A percentile compares a stretch with the other conserved stretches of the same genome.
These are phyloP conservation scores for Hyaloscypha bicolor DNA, from an alignment of 495 filamentous ascomycete genomes.

Conservation along the genomic window DNA sequence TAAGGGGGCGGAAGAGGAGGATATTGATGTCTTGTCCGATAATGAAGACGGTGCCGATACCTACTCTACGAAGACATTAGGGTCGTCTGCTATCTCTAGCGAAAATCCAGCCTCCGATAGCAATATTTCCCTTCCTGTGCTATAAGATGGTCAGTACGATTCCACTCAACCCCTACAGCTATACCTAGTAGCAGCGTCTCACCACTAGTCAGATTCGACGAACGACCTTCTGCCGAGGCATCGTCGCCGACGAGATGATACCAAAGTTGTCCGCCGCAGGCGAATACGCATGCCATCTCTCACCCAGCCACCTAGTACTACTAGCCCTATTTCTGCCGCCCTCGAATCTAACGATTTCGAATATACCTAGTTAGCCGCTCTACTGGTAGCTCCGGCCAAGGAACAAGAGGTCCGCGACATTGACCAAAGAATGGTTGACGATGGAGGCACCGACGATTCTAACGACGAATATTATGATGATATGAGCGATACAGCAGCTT, in stretches of 20 bases:
- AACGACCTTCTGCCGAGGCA: constrained; percentile 21
- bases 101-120: constrained; percentile 19
- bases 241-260: constrained; percentile 17
- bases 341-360: too few relatives aligned
- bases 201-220: constrained; percentile 20
- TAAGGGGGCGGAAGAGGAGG: constrained; percentile 21
- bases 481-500: too few relatives aligned
- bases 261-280: constrained; percentile 19
- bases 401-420: too few relatives aligned
- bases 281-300: constrained; percentile 12
- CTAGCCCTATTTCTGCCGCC: not conserved
- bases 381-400: too few relatives aligned
- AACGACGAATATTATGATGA: too few relatives aligned
- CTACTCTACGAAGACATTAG: constrained; percentile 16
- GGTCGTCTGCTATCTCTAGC: constrained; percentile 13
- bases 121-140: constrained; percentile 18
- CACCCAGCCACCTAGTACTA: not conserved
- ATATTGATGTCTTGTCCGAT: constrained; percentile 12
- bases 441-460: too few relatives aligned
- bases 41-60: constrained; percentile 11
- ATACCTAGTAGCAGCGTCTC: constrained; percentile 20
- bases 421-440: too few relatives aligned
- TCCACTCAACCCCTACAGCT: constrained; percentile 15
- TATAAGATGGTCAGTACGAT: constrained; percentile 6
- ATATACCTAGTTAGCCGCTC: too few relatives aligned